phyloP scores from a whole-genome alignment of 768 basidiomycete species.

The Dioszegia hungarica region DNA sequence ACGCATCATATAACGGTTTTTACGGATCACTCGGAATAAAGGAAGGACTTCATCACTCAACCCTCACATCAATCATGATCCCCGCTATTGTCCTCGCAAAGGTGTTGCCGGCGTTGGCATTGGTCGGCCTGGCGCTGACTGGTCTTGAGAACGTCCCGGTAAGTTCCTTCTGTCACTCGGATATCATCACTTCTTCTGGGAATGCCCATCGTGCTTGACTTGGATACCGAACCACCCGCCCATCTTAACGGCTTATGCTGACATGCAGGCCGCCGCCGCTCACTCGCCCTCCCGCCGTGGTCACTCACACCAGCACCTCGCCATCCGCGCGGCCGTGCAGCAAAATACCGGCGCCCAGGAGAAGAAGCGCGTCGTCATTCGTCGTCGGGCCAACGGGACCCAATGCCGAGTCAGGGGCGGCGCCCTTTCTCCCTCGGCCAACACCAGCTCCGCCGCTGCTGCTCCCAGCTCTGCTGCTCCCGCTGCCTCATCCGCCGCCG shows the following conservation, averaged over 20 bases:
- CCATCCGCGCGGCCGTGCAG: constrained; percentile 13
- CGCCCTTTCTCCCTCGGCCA: constrained; percentile 4
- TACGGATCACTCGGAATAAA: neutral
- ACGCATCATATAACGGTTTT: neutral
- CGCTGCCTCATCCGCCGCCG: constrained; percentile 3
- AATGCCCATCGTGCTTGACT: too few relatives aligned
- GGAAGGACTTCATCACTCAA: neutral
- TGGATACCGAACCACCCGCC: too few relatives aligned
- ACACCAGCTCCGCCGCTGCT: neutral
- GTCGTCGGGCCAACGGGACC: constrained; percentile 27
- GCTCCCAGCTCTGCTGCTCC: constrained; percentile 2
- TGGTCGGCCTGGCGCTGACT: constrained; percentile 25
- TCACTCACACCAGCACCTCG: constrained; percentile 30
- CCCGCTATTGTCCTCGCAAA: constrained; percentile 12
- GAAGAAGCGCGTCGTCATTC: constrained; percentile 12
- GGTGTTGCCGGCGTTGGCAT: constrained; percentile 34
- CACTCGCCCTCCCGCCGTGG: neutral
- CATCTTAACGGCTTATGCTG: too few relatives aligned
- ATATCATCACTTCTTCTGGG: too few relatives aligned
- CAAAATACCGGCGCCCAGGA: constrained; percentile 12
- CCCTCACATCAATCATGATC: constrained; percentile 3
- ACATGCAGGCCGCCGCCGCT: neutral
- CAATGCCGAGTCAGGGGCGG: constrained; percentile 33
- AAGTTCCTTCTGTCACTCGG: constrained; percentile 7
- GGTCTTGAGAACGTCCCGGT: constrained; percentile 30